Evolutionary conservation across 108 stramenopile species (phyloP), one percentile per base, ranked within the genome.

Genomic region (Cylindrotheca closterium): DNA sequence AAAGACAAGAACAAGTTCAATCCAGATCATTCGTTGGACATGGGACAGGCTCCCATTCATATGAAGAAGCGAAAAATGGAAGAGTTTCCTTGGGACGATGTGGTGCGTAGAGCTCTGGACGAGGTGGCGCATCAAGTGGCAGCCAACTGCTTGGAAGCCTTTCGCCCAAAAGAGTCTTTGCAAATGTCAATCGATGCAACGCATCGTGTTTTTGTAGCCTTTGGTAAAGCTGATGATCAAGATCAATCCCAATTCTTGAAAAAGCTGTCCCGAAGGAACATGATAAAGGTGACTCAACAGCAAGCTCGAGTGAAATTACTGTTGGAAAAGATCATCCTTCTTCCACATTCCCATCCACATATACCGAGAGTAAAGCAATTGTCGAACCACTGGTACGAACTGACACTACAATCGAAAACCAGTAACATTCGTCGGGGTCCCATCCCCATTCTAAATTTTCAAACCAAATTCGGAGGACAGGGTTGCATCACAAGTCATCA

Each of bases 71-170:
- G 63, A 25, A 56, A 52, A 31, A 34, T 64, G 1, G 56, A 27
- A 4, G 56, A 63, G 27, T 71, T 71, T 51, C 70, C 70, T 23
- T 71, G 70, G 70, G 58, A 63, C 37, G 48, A 63, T 27, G 47
- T 49, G 3, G 51, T 71, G 26, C 63, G 26, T 28, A 12, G 53
- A 23, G 70, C 70, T 17, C 47, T 71, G 22, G 46, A 53, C 18
- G 60, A 64, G 32, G 70, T 71, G 28, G 58, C 47, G 21, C 60
- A 60, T 27, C 47, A 30, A 12, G 55, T 70, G 22, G 42, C 60
- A 10, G 18, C 31, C 15, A 28, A 49, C 30, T 70, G 68, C 30
- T 19, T 70, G 24, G 55, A 51, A 54, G 58, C 58, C 4, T 70
- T 59, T 33, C 60, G 61, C 54, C 59, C 68, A 15, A 5, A 28